phyloP scores from a whole-genome alignment of 768 basidiomycete genomes.

The Clitopilus passeckerianus region DNA sequence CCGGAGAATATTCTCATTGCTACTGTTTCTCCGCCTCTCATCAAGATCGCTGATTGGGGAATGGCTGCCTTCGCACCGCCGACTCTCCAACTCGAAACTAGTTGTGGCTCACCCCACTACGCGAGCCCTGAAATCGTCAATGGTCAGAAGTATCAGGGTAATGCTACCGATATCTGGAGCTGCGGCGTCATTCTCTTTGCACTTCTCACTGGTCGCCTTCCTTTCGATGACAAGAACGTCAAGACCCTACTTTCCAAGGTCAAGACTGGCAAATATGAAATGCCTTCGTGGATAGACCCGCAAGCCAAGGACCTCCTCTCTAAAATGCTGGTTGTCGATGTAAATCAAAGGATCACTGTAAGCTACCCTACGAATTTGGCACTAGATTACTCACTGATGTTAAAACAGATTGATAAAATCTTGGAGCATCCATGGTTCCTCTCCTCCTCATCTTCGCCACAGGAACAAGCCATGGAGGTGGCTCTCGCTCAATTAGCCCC shows the following conservation, averaged over 20 bases:
- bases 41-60: constrained; percentile 98
- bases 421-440: constrained; percentile 79
- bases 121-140: constrained; percentile 96
- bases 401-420: constrained; percentile 76
- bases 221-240: constrained; percentile 91
- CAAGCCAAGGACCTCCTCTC: constrained; percentile 79
- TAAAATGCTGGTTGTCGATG: constrained; percentile 88
- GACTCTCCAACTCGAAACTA: constrained; percentile 82
- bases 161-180: constrained; percentile 94
- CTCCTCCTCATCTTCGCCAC: constrained; percentile 16
- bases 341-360: constrained; percentile 75
- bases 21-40: constrained; percentile 68
- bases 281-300: constrained; percentile 78
- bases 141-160: constrained; percentile 83
- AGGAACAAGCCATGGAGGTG: constrained; percentile 15
- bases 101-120: constrained; percentile 95
- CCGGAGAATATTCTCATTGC: constrained; percentile 96
- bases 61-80: constrained; percentile 96
- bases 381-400: neutral
- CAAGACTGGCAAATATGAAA: constrained; percentile 78
- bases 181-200: constrained; percentile 93
- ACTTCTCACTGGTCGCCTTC: constrained; percentile 83
- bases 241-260: constrained; percentile 78
- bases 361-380: constrained; percentile 15
- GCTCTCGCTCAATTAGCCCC: constrained; percentile 44